Evolutionary conservation across 2,329 filamentous ascomycete genomes (phyloP), one percentile per base, ranked within the genome.

Genomic region (Calonectria pteridis): DNA sequence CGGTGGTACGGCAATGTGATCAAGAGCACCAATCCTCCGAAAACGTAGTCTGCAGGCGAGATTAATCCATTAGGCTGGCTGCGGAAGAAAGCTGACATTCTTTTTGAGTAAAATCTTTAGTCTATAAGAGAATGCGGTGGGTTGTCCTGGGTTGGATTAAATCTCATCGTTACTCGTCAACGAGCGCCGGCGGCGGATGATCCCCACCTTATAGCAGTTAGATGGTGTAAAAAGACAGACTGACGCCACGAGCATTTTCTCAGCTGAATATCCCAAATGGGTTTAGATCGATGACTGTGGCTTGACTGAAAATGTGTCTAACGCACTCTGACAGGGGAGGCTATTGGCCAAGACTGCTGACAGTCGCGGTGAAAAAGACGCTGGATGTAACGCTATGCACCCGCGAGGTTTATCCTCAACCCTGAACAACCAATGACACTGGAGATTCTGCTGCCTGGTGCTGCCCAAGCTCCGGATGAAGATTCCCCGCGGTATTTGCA

Each of bases 1-100:
- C 64, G 49, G 28, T 67, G 64, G 33, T 67, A 67, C 10, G 64
- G 64, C 7, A 67, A 31, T 20, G 64, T 67, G 46, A 67, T 67
- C 13, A 67, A 23, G n/a, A 67, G 49, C 14, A 67, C 49, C 26
- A 67, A 33, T 16, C 64, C 64, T 2, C 64, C 64, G 23, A 67
- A 53, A 6, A 53, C 10, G 14, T 53, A 53, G 46, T 40, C 49
- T 6, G 64, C 14, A 37, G 64, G 64, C 1, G 64, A 18, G 14
- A 29, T 11, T 20, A 33, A n/a, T 13, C 46, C 49, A n/a, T 5
- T 55, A 11, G 31, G 31, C 31, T 67, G 64, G 31, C 28, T 29
- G 31, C 64, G 46, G 16, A 67, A 67, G n/a, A 67, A 67, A 1
- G 46, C n/a, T 0, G 64, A 67, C 64, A 67, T 67, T 23, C 2